A percentile compares a stretch with the other conserved stretches of the same genome.
Conservation (phyloP, 2,329 filamentous ascomycete species). For the Metarhizium anisopliae region DNA sequence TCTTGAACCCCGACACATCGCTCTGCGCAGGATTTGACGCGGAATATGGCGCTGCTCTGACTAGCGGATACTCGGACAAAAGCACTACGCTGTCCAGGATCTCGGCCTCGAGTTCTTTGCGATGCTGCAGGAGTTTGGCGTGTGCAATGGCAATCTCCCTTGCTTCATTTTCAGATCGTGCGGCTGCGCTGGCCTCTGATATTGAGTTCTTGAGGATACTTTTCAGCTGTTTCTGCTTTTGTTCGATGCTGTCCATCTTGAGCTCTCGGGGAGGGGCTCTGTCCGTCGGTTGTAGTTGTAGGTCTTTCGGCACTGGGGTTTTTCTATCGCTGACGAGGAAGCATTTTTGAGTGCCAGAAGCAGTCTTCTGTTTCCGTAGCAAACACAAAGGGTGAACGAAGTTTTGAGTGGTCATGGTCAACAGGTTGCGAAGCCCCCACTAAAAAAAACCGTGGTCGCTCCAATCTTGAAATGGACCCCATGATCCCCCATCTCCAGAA, state of each 20-base stretch:
- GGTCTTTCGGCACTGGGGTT: background rate
- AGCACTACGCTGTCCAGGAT: constrained; percentile 66
- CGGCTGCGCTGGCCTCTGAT: constrained; percentile 13
- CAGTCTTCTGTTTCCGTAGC: background rate
- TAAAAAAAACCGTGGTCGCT: too few species aligned
- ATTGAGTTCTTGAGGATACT: constrained; percentile 51
- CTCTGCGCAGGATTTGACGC: constrained; percentile 42
- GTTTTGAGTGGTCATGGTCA: background rate
- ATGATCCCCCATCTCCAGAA: too few species aligned
- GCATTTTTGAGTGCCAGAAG: background rate
- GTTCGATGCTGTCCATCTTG: constrained; percentile 15
- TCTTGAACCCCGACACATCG: constrained; percentile 58
- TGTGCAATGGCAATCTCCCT: constrained; percentile 68
- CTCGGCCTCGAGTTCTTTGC: constrained; percentile 65
- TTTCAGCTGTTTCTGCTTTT: constrained; percentile 31
- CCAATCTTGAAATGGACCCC: too few species aligned
- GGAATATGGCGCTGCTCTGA: constrained; percentile 20
- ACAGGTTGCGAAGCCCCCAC: too few species aligned
- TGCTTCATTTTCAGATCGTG: constrained; percentile 26
- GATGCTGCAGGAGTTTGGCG: constrained; percentile 72
- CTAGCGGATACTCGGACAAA: constrained; percentile 52
- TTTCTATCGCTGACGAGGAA: background rate
- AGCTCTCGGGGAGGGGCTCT: background rate
- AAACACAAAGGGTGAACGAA: background rate
- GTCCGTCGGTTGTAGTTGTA: background rate